Base-by-base conservation (phyloP, 2,329 filamentous ascomycete species). In the Alternaria infectoria region DNA sequence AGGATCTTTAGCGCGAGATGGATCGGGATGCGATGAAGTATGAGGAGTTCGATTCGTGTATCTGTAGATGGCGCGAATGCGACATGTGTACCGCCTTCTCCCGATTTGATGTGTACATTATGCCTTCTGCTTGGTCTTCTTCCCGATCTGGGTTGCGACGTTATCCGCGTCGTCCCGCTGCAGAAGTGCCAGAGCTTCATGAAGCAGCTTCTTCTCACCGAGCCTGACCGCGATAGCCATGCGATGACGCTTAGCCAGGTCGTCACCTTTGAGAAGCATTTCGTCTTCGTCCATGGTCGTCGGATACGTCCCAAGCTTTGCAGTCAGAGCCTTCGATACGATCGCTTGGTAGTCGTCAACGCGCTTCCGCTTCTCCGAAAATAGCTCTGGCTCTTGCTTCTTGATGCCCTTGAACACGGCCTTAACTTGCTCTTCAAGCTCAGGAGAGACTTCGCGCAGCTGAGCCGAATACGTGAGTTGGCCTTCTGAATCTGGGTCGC, bases 371-470 rank as follows among this genome's bases (percentile, higher is more conserved):
- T 71, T 72, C 6, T 68, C 64, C 6, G 51, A 25, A 2, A 23
- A n/a, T 3, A 36, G 19, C 9, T 17, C 19, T 1, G 68, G 61
- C 9, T 62, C 64, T 1, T 51, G 32, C 47, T 68, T 68, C 45
- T 68, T 72, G 6, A 70, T 32, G 1, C 52, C 43, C n/a, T 70
- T 72, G 4, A 73, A 36, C 0, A 70, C 55, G 10, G 40, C 17
- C n/a, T 64, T 69, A 0, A 69, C n/a, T 40, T 72, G 69, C 17
- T 72, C 67, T 21, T 72, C 68, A 6, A 73, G 62, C 50, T 72
- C 69, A 0, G 62, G 55, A 1, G 64, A 66, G 1, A 71, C 46
- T 3, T 71, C 71, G 15, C 30, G 54, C 13, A 71, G 56, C 23
- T 62, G 55, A 3, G 67, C 51, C 10, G 46, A 13, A 15, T 69